phyloP scores from a whole-genome alignment of 108 stramenopile species.

The Cyclotella cryptica region DNA sequence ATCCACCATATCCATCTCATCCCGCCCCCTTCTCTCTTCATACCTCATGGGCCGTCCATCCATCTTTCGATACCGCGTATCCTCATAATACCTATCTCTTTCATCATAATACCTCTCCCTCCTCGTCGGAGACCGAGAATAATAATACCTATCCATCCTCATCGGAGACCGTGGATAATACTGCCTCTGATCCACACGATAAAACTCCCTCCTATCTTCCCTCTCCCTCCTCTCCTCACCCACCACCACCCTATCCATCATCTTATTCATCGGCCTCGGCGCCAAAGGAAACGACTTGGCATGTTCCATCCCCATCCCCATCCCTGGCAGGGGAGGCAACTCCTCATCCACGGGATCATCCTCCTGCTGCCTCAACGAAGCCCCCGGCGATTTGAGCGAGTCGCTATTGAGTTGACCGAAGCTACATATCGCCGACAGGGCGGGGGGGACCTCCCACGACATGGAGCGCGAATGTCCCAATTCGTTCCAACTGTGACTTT shows the following conservation, averaged over 20 bases:
- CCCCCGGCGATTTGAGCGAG: not conserved
- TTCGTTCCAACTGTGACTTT: not conserved
- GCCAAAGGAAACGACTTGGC: not conserved
- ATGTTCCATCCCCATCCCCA: not conserved
- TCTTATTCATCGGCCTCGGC: not conserved
- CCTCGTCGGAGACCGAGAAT: not conserved
- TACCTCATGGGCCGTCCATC: not conserved
- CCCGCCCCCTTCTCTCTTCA: not conserved
- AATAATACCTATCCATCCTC: not conserved
- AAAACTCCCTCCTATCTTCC: not conserved
- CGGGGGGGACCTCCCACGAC: constrained; percentile 31
- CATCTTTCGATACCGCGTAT: not conserved
- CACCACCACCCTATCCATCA: not conserved
- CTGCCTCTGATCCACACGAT: not conserved
- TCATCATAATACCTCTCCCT: not conserved
- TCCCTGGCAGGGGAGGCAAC: constrained; percentile 7
- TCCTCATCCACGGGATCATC: constrained; percentile 13
- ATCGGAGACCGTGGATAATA: constrained; percentile 4
- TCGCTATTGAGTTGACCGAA: constrained; percentile 29
- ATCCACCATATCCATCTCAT: constrained; percentile 16
- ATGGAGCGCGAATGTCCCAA: not conserved
- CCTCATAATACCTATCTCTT: constrained; percentile 3
- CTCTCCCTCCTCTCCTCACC: not conserved
- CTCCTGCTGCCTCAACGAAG: not conserved
- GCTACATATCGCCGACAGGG: constrained; percentile 11